Conservation (phyloP, 2,329 filamentous ascomycete species). For the Trichoderma arundinaceum region DNA sequence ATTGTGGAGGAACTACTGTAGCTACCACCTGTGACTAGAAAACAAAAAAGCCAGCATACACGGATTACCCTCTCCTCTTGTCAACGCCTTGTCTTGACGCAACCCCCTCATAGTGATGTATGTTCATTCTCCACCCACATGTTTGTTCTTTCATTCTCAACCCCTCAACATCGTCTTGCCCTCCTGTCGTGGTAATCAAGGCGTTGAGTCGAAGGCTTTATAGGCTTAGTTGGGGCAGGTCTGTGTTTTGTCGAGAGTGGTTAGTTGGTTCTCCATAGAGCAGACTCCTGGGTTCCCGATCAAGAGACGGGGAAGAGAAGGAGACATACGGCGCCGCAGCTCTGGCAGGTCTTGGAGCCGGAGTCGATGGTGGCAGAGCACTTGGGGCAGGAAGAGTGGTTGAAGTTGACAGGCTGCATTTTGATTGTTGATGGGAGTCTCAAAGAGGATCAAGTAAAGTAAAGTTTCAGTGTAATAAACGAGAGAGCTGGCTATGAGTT, state of each 20-base stretch:
- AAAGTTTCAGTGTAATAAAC: not conserved
- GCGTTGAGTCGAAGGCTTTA: not conserved
- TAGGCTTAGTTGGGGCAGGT: slow-evolving; percentile 42
- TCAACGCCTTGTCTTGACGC: not conserved
- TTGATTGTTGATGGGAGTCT: not conserved
- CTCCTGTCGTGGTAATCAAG: not conserved
- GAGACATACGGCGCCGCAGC: slow-evolving; percentile 62
- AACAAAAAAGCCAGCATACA: not conserved
- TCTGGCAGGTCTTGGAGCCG: slow-evolving; percentile 58
- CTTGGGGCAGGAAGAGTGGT: slow-evolving; percentile 59
- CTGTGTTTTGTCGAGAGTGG: slow-evolving; percentile 35
- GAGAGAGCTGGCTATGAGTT: not conserved
- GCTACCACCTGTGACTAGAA: not conserved
- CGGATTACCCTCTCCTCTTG: not conserved
- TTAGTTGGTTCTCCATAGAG: not conserved
- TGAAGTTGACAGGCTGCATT: slow-evolving; percentile 47
- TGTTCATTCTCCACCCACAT: not conserved
- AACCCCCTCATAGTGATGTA: not conserved
- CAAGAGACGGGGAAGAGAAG: not conserved
- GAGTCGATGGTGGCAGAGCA: slow-evolving; percentile 56
- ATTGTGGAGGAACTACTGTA: not conserved
- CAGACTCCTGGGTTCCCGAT: not conserved
- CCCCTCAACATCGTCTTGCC: not conserved
- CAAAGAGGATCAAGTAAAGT: not conserved
- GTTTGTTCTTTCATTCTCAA: not conserved